Evolutionary conservation across 768 basidiomycete genomes (phyloP), one percentile per base, ranked within the genome.

Genomic region (Phylloporus scabripes): DNA sequence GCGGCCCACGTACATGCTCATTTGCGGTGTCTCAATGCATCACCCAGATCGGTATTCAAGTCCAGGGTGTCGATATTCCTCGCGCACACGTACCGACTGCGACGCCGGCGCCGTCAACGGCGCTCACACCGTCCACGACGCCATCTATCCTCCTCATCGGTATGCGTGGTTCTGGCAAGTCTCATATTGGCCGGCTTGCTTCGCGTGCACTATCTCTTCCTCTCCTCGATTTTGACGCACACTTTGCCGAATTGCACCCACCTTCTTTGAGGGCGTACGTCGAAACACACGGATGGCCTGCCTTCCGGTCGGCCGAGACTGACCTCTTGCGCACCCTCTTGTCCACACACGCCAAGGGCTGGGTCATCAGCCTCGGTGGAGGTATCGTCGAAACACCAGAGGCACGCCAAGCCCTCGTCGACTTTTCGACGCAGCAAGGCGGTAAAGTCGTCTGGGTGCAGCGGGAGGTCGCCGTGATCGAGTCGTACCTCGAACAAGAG

Each of bases 151-250:
- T 95, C 50, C 69, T 96, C 52, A 83, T 92, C 53, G 93, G 96
- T 23, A 98, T 99, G 96, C 87, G 95, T 15, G 96, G 96, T 10
- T 87, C 92, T 1, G 96, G 96, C 26, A 98, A 99, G 72, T 91
- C 89, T 1, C 85, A 83, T 68, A 78, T 97, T 50, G 92, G 94
- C 14, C 72, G 77, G 46, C 72, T 93, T 28, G 93, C 90, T 14
- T 84, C 90, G 0, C 65, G 75, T 7, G 72, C 82, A 2, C 77
- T 97, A 11, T 79, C 78, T 2, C 86, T 92, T 76, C 73, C 78
- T 1, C 76, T 84, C 59, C 68, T 94, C 58, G 96, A 99, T 57
- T 93, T 93, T 33, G 96, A 99, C 59, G 71, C 69, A 8, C 80
- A 78, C 61, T 92, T 98, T 61, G 81, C 79, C 53, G 71, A 75